These are phyloP conservation scores for Aspergillus phoenicis DNA, from an alignment of 2,329 filamentous ascomycete species.

Conservation along the genomic window DNA sequence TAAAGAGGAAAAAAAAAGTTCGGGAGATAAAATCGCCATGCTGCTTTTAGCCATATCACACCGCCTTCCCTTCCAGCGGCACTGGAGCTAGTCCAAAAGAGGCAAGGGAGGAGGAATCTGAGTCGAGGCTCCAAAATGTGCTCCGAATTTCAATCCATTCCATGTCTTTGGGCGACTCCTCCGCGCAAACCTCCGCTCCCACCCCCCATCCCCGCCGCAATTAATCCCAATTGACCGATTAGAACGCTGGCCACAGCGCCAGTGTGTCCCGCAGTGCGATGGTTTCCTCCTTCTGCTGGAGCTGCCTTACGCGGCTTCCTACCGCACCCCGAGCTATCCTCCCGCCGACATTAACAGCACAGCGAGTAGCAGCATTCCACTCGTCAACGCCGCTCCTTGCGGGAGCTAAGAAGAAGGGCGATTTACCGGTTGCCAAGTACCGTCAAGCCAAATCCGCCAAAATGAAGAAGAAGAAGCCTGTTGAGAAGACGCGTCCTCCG, in stretches of 20 bases:
- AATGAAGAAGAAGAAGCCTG: conserved; percentile 48
- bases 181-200: conserved; percentile 19
- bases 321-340: conserved; percentile 43
- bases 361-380: conserved; percentile 52
- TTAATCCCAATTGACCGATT: conserved; percentile 29
- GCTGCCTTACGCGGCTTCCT: conserved; percentile 57
- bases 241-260: conserved; percentile 34
- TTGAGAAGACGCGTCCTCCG: conserved; percentile 60
- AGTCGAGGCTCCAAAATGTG: conserved; percentile 27
- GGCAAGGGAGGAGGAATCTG: conserved; percentile 25
- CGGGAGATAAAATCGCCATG: conserved; percentile 28
- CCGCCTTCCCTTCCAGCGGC: conserved; percentile 21
- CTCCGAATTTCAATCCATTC: conserved; percentile 22
- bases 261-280: conserved; percentile 45
- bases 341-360: conserved; percentile 47
- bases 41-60: conserved; percentile 23
- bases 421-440: conserved; percentile 32
- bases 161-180: conserved; percentile 26
- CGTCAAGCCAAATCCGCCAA: conserved; percentile 44
- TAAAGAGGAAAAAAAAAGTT: conserved; percentile 13
- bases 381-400: conserved; percentile 43
- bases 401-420: conserved; percentile 51
- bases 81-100: conserved; percentile 26
- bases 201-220: conserved; percentile 18
- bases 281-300: conserved; percentile 62